phyloP scores from a whole-genome alignment of 1,139 yeast genomes.

The Suhomyces atakaporum region DNA sequence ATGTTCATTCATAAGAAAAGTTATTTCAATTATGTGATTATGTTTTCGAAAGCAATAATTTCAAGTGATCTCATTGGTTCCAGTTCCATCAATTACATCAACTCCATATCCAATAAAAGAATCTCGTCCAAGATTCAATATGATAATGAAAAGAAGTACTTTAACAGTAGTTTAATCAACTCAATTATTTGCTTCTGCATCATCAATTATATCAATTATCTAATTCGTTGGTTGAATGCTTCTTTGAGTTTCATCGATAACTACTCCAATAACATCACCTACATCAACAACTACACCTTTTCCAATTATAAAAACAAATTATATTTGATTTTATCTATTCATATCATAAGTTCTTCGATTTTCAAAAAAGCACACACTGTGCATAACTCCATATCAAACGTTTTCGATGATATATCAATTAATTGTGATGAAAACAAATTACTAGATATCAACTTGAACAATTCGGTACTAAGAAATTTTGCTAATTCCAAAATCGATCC shows the following conservation, averaged over 20 bases:
- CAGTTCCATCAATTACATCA: slow-evolving; percentile 25
- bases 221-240: slow-evolving; percentile 20
- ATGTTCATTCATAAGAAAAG: slow-evolving; percentile 33
- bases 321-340: slow-evolving; percentile 43
- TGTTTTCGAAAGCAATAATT: slow-evolving; percentile 53
- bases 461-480: slow-evolving; percentile 16
- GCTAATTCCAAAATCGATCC: slow-evolving; percentile 24
- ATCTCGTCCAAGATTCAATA: slow-evolving; percentile 16
- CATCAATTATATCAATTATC: slow-evolving; percentile 33
- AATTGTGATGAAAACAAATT: slow-evolving; percentile 19
- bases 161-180: slow-evolving; percentile 27
- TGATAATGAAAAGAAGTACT: slow-evolving; percentile 20
- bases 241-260: slow-evolving; percentile 15
- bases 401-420: slow-evolving; percentile 16
- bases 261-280: slow-evolving; percentile 14
- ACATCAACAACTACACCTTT: slow-evolving; percentile 16
- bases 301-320: slow-evolving; percentile 29
- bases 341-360: slow-evolving; percentile 42
- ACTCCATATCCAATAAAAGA: slow-evolving; percentile 16
- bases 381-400: slow-evolving; percentile 15
- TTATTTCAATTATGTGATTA: slow-evolving; percentile 39
- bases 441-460: slow-evolving; percentile 16
- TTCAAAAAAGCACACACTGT: slow-evolving; percentile 20
- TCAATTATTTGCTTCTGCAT: slow-evolving; percentile 32
- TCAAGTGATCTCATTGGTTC: slow-evolving; percentile 53